A percentile compares a stretch with the other conserved stretches of the same genome.
These are phyloP conservation scores for Wickerhamomyces pijperi DNA, from an alignment of 805 yeast genomes.

Conservation along the genomic window DNA sequence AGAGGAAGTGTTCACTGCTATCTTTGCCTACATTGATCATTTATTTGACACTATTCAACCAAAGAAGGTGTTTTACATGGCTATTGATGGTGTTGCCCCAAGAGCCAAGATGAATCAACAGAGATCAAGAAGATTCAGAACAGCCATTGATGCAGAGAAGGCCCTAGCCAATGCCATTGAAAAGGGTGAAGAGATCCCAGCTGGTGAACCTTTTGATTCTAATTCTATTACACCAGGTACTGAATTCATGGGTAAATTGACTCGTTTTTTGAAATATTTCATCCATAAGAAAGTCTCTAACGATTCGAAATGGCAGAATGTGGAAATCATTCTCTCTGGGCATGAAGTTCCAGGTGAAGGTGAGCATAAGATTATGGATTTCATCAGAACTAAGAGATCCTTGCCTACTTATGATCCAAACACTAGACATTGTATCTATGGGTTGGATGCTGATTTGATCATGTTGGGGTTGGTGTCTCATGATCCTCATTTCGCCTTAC, in stretches of 20 bases:
- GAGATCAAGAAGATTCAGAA: conserved; percentile 87
- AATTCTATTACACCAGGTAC: conserved; percentile 96
- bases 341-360: conserved; percentile 99
- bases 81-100: conserved; percentile 98
- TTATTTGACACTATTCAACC: conserved; percentile 83
- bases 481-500: conserved; percentile 88
- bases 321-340: conserved; percentile 73
- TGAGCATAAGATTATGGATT: conserved; percentile 95
- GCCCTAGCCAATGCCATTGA: conserved; percentile 62
- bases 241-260: conserved; percentile 85
- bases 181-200: conserved; percentile 66
- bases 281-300: conserved; percentile 80
- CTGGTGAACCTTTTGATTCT: conserved; percentile 80
- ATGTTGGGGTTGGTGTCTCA: conserved; percentile 87
- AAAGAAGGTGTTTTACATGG: conserved; percentile 80
- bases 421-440: conserved; percentile 87
- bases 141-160: conserved; percentile 87
- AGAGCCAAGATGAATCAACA: conserved; percentile 98
- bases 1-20: conserved; percentile 86
- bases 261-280: conserved; percentile 73
- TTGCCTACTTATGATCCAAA: conserved; percentile 66
- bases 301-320: conserved; percentile 76
- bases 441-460: conserved; percentile 91
- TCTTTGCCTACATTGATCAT: conserved; percentile 90
- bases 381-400: conserved; percentile 70